Percentiles rank a stretch among this genome's conserved stretches.
Evolutionary conservation across 2,329 filamentous ascomycete species (phyloP).

Genomic region (Myriosclerotinia duriaeana): DNA sequence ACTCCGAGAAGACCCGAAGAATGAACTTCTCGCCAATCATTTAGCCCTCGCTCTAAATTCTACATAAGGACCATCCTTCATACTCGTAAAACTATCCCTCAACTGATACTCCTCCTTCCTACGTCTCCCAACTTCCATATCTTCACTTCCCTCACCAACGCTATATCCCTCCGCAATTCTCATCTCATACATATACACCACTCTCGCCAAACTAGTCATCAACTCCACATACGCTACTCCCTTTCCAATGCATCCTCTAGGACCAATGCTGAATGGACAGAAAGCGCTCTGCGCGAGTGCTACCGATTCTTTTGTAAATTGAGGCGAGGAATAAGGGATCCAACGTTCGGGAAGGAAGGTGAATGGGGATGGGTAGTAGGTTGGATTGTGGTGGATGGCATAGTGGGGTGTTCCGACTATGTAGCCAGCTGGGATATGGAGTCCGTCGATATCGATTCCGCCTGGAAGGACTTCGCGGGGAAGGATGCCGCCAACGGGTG

Average conservation of each 20-base stretch:
- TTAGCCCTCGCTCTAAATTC: constrained; percentile 51
- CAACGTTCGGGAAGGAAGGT: constrained; percentile 49
- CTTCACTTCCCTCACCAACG: constrained; percentile 52
- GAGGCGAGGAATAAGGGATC: constrained; percentile 38
- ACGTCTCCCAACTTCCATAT: constrained; percentile 55
- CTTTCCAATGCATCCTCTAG: constrained; percentile 37
- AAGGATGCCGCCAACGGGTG: constrained; percentile 34
- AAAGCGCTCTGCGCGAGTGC: constrained; percentile 31
- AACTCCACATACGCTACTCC: constrained; percentile 34
- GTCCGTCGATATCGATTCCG: constrained; percentile 35
- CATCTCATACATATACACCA: constrained; percentile 34
- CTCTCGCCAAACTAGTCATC: constrained; percentile 31
- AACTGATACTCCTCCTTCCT: constrained; percentile 65
- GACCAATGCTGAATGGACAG: constrained; percentile 35
- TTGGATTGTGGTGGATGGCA: constrained; percentile 47
- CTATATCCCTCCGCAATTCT: constrained; percentile 41
- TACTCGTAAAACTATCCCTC: constrained; percentile 69
- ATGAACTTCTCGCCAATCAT: not conserved
- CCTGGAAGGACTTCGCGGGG: constrained; percentile 34
- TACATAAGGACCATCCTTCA: constrained; percentile 69
- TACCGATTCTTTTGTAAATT: constrained; percentile 31
- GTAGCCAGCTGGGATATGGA: constrained; percentile 44
- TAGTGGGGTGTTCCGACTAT: constrained; percentile 48
- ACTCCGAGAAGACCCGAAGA: too few relatives aligned
- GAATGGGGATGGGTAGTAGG: constrained; percentile 47